These are phyloP conservation scores for Eucalyptus urophylla DNA, from an alignment of 345 rosid genomes.

Conservation along the genomic window DNA sequence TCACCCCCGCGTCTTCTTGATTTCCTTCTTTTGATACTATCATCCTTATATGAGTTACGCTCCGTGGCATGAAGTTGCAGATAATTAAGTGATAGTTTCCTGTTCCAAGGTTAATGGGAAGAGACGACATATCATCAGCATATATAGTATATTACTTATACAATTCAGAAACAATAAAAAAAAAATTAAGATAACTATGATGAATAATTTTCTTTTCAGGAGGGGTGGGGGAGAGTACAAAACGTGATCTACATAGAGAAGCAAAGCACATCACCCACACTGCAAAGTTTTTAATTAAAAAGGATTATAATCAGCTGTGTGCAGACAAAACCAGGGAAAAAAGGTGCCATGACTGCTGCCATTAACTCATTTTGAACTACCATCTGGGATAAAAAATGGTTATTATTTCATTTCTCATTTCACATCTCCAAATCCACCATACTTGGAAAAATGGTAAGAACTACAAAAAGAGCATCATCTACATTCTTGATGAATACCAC, in stretches of 20 bases:
- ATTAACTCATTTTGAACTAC: not conserved
- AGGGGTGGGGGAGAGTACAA: not conserved
- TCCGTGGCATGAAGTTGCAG: slow-evolving; percentile 55
- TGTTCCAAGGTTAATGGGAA: slow-evolving; percentile 19
- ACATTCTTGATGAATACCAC: not conserved
- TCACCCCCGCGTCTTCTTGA: slow-evolving; percentile 40
- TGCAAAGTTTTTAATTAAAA: not conserved
- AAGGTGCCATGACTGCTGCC: not conserved
- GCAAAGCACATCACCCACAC: not conserved
- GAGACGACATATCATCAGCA: not conserved
- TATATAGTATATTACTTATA: not conserved
- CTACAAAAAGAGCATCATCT: not conserved
- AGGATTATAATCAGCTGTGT: not conserved
- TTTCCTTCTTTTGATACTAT: slow-evolving; percentile 52
- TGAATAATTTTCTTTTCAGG: not conserved
- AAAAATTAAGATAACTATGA: not conserved
- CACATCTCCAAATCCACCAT: not conserved
- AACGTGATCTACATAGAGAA: not conserved
- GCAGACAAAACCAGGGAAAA: not conserved
- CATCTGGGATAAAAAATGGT: not conserved
- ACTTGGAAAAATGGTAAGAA: not conserved
- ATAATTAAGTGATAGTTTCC: slow-evolving; percentile 81
- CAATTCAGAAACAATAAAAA: not conserved
- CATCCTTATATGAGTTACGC: slow-evolving; percentile 40
- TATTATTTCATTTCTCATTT: not conserved